Evolutionary conservation across 495 filamentous ascomycete species (phyloP).

Genomic region (Daldinia concentrica): DNA sequence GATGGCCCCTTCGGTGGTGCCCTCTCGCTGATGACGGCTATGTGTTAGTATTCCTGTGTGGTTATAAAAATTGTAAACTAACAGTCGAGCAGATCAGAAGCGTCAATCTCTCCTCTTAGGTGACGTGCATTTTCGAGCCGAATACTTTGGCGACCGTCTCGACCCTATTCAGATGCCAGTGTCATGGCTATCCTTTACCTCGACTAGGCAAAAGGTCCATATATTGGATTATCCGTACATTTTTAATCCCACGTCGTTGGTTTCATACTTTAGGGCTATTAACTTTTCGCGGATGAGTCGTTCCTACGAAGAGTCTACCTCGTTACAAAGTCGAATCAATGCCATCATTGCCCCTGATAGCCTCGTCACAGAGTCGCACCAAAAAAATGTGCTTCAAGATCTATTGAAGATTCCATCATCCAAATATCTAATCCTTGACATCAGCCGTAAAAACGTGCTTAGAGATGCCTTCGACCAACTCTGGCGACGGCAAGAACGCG

Average conservation of each 20-base stretch:
- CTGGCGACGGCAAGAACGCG: conserved; percentile 83
- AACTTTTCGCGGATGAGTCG: conserved; percentile 86
- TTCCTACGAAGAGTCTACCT: conserved; percentile 74
- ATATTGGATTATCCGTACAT: conserved; percentile 84
- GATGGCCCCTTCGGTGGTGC: conserved; percentile 76
- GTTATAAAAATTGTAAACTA: conserved; percentile 20
- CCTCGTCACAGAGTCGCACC: conserved; percentile 54
- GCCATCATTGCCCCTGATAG: conserved; percentile 64
- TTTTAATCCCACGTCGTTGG: conserved; percentile 74
- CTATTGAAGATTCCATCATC: conserved; percentile 70
- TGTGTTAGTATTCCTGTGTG: conserved; percentile 63
- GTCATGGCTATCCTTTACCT: conserved; percentile 70
- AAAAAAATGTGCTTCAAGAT: conserved; percentile 62
- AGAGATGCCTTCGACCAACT: conserved; percentile 85
- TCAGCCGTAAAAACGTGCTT: conserved; percentile 75
- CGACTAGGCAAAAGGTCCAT: conserved; percentile 72
- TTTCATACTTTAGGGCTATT: conserved; percentile 88
- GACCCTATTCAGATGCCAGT: conserved; percentile 79
- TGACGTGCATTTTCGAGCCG: conserved; percentile 74
- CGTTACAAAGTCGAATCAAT: conserved; percentile 66
- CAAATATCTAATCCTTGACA: conserved; percentile 79
- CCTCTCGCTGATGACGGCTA: conserved; percentile 75
- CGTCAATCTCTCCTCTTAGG: conserved; percentile 69
- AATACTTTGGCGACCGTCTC: conserved; percentile 78
- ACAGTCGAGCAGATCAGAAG: conserved; percentile 60